A percentile compares a stretch with the other conserved stretches of the same genome.
Conservation (phyloP, 352 stramenopile species). For the Ophiocytium majus region DNA sequence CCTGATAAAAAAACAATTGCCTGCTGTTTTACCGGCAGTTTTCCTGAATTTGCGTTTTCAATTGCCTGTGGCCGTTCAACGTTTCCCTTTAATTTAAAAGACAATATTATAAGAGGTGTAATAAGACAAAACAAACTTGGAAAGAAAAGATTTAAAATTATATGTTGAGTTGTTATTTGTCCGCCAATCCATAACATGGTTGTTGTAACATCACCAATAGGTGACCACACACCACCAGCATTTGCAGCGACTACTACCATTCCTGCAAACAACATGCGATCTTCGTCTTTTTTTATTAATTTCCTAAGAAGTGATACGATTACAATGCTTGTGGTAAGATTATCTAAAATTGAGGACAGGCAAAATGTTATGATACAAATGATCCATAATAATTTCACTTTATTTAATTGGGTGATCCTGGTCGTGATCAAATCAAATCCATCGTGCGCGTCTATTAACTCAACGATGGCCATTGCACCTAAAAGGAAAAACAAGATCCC, state of each 20-base stretch:
- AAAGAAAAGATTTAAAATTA: conserved; percentile 67
- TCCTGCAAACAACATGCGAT: conserved; percentile 68
- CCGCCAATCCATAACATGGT: conserved; percentile 78
- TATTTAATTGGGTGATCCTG: conserved; percentile 57
- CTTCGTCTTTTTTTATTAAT: conserved; percentile 65
- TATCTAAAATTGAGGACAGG: conserved; percentile 71
- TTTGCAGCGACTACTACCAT: conserved; percentile 75
- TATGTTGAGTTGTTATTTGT: conserved; percentile 68
- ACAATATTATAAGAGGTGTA: conserved; percentile 63
- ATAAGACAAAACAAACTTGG: conserved; percentile 67
- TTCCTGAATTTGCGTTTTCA: conserved; percentile 8
- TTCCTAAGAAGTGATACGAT: conserved; percentile 71
- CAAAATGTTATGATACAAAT: conserved; percentile 74
- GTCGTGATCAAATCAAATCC: conserved; percentile 74
- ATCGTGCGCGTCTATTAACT: conserved; percentile 72
- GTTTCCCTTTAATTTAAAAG: conserved; percentile 17
- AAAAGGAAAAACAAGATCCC: conserved; percentile 77
- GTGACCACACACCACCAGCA: conserved; percentile 72
- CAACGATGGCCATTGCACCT: conserved; percentile 71
- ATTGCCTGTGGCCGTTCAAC: not conserved
- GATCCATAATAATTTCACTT: conserved; percentile 71
- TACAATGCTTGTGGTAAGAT: conserved; percentile 75
- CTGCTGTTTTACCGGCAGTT: conserved; percentile 25
- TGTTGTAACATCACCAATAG: conserved; percentile 74
- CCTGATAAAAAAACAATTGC: conserved; percentile 68